phyloP scores from a whole-genome alignment of 2,329 filamentous ascomycete genomes.

The Hymenoscyphus linearis region DNA sequence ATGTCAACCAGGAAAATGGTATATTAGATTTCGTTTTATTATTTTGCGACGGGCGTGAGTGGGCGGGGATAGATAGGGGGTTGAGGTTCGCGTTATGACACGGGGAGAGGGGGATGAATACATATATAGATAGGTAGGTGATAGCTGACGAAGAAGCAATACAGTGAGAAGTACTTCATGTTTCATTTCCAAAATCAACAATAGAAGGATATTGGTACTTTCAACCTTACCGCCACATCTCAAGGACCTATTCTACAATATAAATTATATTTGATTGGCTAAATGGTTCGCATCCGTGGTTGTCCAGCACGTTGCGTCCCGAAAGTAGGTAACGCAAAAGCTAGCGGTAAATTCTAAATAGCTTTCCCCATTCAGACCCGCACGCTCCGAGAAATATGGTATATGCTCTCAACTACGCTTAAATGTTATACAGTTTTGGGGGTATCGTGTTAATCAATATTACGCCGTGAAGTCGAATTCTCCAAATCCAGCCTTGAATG shows the following conservation, averaged over 20 bases:
- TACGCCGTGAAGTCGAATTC: slow-evolving; percentile 66
- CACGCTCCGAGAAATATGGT: neutral
- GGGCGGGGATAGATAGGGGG: too few species aligned
- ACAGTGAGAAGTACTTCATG: too few species aligned
- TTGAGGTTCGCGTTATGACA: too few species aligned
- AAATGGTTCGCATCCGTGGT: neutral
- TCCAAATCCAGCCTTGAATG: slow-evolving; percentile 78
- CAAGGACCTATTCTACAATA: neutral
- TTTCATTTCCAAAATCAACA: too few species aligned
- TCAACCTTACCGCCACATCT: neutral
- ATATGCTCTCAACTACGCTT: neutral
- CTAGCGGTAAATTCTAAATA: neutral
- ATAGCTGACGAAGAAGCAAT: too few species aligned
- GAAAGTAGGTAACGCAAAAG: neutral
- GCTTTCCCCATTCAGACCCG: neutral
- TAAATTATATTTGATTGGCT: neutral
- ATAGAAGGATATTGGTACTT: neutral
- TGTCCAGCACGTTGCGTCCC: neutral
- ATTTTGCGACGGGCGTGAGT: too few species aligned
- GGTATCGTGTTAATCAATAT: neutral
- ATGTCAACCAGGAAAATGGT: too few species aligned
- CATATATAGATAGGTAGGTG: too few species aligned
- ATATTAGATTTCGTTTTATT: too few species aligned
- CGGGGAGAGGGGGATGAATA: too few species aligned
- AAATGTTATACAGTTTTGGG: neutral